phyloP scores from a whole-genome alignment of 179 eudicot species.

The Beta corolliflora region DNA sequence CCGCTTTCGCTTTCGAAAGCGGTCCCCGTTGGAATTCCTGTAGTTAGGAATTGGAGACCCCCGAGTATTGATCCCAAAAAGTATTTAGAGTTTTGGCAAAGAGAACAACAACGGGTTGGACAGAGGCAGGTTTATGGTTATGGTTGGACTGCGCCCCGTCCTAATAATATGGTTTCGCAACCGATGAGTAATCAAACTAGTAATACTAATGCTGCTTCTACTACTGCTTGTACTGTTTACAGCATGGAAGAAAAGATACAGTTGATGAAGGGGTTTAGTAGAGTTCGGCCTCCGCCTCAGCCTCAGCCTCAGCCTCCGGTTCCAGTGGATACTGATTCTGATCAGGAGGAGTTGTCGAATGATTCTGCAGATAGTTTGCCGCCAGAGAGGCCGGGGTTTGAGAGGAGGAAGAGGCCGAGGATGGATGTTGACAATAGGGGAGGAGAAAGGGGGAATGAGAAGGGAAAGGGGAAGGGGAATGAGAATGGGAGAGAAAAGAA shows the following conservation, averaged over 20 bases:
- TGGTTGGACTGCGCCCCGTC: conserved; percentile 39
- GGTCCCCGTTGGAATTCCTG: conserved; percentile 55
- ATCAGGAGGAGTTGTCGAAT: conserved; percentile 46
- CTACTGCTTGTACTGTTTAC: background rate
- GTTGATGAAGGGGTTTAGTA: conserved; percentile 29
- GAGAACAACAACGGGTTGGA: no score
- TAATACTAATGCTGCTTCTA: background rate
- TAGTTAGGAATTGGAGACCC: no score
- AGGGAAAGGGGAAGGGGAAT: conserved; percentile 14
- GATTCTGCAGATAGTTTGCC: conserved; percentile 73
- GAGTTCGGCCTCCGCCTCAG: conserved; percentile 9
- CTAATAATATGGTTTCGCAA: conserved; percentile 13
- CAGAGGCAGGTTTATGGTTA: conserved; percentile 8
- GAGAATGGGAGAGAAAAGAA: conserved; percentile 11
- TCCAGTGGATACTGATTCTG: conserved; percentile 48
- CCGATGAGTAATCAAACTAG: conserved; percentile 6
- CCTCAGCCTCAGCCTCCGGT: no score
- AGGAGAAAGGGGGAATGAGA: background rate
- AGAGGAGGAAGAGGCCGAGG: conserved; percentile 44
- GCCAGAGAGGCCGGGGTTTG: conserved; percentile 36
- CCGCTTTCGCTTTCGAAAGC: background rate
- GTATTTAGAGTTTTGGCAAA: no score
- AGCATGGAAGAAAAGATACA: background rate
- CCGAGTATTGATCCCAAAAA: no score
- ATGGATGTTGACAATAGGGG: conserved; percentile 29